phyloP scores from a whole-genome alignment of 257 asterid species.

The Ehretia macrophylla region DNA sequence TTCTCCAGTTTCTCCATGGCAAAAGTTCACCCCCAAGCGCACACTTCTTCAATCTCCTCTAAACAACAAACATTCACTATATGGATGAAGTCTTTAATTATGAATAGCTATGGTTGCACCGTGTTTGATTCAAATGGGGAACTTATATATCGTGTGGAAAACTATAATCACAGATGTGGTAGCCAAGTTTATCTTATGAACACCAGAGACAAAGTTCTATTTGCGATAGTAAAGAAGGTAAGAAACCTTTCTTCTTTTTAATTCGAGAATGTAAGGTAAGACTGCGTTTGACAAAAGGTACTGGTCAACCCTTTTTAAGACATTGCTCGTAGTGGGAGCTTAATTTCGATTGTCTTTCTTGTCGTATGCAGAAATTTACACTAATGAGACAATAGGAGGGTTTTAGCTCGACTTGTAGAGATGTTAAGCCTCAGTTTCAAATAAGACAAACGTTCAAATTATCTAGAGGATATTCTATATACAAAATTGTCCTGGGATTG shows the following conservation, averaged over 20 bases:
- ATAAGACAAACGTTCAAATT: conserved; percentile 31
- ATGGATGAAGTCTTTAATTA: conserved; percentile 86
- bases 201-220: conserved; percentile 49
- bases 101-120: conserved; percentile 80
- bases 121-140: conserved; percentile 57
- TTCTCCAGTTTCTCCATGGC: conserved; percentile 38
- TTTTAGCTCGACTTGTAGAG: background rate
- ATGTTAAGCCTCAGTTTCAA: conserved; percentile 20
- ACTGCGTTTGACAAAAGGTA: no score
- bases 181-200: conserved; percentile 65
- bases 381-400: conserved; percentile 21
- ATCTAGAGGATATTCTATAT: background rate
- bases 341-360: no score
- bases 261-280: no score
- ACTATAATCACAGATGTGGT: conserved; percentile 53
- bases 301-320: no score
- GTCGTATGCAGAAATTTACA: background rate
- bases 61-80: conserved; percentile 51
- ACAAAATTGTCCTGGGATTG: conserved; percentile 23
- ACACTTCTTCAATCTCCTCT: conserved; percentile 15
- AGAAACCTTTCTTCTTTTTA: no score
- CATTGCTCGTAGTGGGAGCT: no score
- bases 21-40: conserved; percentile 47
- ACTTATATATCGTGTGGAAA: conserved; percentile 64
- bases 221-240: conserved; percentile 66